Percentiles rank a stretch among this genome's conserved stretches.
These are phyloP conservation scores for Panicum virgatum DNA, from an alignment of 202 grass and related monocot genomes.

Conservation along the genomic window DNA sequence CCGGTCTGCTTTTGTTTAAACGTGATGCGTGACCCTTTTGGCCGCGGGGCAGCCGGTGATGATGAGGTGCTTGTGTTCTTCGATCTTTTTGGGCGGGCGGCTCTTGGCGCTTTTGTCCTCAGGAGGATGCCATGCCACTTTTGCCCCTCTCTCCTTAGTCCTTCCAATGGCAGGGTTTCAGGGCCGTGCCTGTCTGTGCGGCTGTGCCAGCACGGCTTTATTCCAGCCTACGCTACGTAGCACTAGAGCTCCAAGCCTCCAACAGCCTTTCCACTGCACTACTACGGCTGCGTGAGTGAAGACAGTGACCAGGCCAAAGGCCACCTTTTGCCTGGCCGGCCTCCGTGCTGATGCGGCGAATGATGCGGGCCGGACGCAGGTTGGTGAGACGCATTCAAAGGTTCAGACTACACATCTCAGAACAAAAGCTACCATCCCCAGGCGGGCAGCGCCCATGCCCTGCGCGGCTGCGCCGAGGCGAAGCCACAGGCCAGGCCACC, in stretches of 20 bases:
- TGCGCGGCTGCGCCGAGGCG: neutral
- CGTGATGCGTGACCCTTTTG: constrained; percentile 3
- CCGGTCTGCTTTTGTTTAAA: neutral
- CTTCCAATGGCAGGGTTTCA: constrained; percentile 12
- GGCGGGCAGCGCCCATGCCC: neutral
- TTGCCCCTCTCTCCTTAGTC: neutral
- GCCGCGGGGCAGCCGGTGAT: constrained; percentile 9
- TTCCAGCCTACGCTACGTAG: constrained; percentile 35
- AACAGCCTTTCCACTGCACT: constrained; percentile 17
- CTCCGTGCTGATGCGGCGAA: neutral
- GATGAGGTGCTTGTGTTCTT: constrained; percentile 32
- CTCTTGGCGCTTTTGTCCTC: constrained; percentile 34
- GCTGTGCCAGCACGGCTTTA: constrained; percentile 27
- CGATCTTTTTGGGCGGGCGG: constrained; percentile 27
- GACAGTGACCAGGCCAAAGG: neutral
- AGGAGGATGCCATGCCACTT: constrained; percentile 26
- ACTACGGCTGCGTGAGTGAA: neutral
- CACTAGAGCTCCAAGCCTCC: neutral
- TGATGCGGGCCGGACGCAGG: neutral
- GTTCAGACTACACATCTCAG: neutral
- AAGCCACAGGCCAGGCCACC: neutral
- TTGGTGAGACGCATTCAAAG: constrained; percentile 29
- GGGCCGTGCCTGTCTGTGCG: neutral
- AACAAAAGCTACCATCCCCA: neutral
- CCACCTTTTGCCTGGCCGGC: constrained; percentile 16